Evolutionary conservation across 2,329 filamentous ascomycete species (phyloP).

Genomic region (Clarireedia monteithiana): DNA sequence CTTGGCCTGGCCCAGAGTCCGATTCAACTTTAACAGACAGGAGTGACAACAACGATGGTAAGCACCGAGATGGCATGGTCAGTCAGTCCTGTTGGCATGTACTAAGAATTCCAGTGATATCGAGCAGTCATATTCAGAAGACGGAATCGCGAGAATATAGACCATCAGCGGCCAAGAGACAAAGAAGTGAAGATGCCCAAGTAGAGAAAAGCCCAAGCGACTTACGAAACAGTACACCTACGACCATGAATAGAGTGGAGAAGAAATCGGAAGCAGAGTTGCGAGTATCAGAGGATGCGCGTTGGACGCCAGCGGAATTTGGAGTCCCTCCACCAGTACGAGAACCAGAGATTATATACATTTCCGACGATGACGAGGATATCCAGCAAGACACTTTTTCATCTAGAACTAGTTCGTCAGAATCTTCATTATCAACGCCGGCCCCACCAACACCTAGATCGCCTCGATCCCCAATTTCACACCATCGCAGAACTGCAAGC

Average conservation of each 20-base stretch:
- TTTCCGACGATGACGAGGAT: constrained; percentile 6
- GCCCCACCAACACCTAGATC: neutral
- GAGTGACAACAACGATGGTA: too few species aligned
- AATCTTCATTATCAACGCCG: neutral
- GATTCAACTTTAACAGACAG: too few species aligned
- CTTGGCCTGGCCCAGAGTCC: too few species aligned
- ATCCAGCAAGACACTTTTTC: neutral
- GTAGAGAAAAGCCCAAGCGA: neutral
- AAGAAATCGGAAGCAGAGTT: constrained; percentile 15
- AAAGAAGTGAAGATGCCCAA: constrained; percentile 11
- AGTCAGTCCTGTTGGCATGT: neutral
- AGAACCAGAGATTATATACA: neutral
- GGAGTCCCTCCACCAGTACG: neutral
- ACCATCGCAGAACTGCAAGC: neutral
- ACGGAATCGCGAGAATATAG: constrained; percentile 13
- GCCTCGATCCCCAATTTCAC: neutral
- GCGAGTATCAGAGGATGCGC: constrained; percentile 11
- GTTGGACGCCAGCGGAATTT: constrained; percentile 19
- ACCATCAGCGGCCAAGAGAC: constrained; percentile 16
- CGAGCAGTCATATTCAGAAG: constrained; percentile 14
- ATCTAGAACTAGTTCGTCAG: neutral
- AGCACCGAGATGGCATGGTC: too few species aligned
- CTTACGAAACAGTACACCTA: neutral
- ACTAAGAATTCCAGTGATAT: constrained; percentile 13
- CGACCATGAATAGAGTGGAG: constrained; percentile 7